Conservation (phyloP, 2,329 filamentous ascomycete genomes). For the Elsinoe batatas region DNA sequence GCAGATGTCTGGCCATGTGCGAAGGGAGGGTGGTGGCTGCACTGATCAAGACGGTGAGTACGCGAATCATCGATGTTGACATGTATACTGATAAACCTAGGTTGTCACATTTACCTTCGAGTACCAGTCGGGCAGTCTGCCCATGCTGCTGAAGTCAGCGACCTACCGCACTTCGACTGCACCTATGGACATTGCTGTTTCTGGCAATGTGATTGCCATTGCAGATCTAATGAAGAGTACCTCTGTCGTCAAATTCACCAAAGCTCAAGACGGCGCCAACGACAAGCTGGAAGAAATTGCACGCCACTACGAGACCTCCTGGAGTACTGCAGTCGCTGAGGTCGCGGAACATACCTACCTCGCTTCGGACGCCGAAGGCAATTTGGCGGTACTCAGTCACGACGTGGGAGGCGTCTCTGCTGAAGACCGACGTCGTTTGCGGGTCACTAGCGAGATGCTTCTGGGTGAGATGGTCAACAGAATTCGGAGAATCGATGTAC, state of each 20-base stretch:
- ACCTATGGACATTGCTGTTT: slow-evolving; percentile 69
- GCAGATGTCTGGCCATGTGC: slow-evolving; percentile 66
- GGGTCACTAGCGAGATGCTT: slow-evolving; percentile 69
- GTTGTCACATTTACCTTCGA: slow-evolving; percentile 51
- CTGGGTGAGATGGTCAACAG: slow-evolving; percentile 90
- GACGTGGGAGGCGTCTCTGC: slow-evolving; percentile 63
- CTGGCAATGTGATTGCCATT: slow-evolving; percentile 66
- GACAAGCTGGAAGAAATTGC: slow-evolving; percentile 63
- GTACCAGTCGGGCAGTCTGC: slow-evolving; percentile 44
- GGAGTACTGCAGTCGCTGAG: slow-evolving; percentile 69
- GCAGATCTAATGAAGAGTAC: slow-evolving; percentile 92
- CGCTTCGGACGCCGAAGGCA: slow-evolving; percentile 77
- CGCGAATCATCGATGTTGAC: not conserved
- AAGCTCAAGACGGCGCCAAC: slow-evolving; percentile 42
- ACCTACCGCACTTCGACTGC: slow-evolving; percentile 74
- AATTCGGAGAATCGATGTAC: slow-evolving; percentile 65
- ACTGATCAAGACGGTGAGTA: slow-evolving; percentile 70
- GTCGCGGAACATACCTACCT: slow-evolving; percentile 68
- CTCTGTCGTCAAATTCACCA: slow-evolving; percentile 62
- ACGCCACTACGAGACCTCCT: slow-evolving; percentile 70
- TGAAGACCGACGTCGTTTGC: slow-evolving; percentile 61
- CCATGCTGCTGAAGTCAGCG: slow-evolving; percentile 57
- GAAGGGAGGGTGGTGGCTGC: slow-evolving; percentile 72
- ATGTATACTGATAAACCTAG: slow-evolving; percentile 25
- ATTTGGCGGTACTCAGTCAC: slow-evolving; percentile 68